These are phyloP conservation scores for Teratosphaeriaceae sp. DNA, from an alignment of 2,329 filamentous ascomycete species.

Conservation along the genomic window DNA sequence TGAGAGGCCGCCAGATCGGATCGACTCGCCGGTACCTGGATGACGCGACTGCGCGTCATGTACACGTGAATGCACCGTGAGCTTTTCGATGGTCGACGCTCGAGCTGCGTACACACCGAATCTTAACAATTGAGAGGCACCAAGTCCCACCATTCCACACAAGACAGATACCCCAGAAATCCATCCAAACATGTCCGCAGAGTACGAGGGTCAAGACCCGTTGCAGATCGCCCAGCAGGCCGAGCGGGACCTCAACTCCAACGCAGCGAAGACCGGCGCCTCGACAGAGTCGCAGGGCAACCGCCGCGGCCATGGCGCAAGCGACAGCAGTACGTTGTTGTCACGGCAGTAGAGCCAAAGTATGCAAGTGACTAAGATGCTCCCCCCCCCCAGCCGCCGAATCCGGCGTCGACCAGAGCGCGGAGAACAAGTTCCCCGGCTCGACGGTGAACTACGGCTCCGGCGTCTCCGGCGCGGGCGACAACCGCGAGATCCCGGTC, in stretches of 20 bases:
- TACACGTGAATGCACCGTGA: too few species aligned
- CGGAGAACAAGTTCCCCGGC: conserved; percentile 39
- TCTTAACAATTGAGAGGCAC: too few species aligned
- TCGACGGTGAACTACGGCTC: conserved; percentile 38
- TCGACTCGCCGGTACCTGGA: too few species aligned
- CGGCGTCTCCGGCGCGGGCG: conserved; percentile 36
- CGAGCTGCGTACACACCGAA: too few species aligned
- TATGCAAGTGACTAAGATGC: neutral
- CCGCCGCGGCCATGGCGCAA: conserved; percentile 14
- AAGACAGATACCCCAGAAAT: neutral
- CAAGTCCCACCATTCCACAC: too few species aligned
- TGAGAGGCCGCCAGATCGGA: too few species aligned
- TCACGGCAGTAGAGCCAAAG: neutral
- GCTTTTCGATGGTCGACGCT: too few species aligned
- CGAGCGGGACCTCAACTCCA: conserved; percentile 43
- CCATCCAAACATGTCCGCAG: conserved; percentile 35
- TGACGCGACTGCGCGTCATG: too few species aligned
- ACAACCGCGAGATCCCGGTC: conserved; percentile 43
- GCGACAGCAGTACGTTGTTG: conserved; percentile 26
- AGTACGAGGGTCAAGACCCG: conserved; percentile 36
- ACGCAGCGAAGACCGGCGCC: conserved; percentile 34
- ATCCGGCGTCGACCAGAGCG: conserved; percentile 42
- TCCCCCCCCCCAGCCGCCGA: conserved; percentile 31
- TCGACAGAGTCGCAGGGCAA: conserved; percentile 12
- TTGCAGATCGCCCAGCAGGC: conserved; percentile 41